Evolutionary conservation across 768 basidiomycete species (phyloP), one percentile per base, ranked within the genome.

Genomic region (Collybia mongolica): DNA sequence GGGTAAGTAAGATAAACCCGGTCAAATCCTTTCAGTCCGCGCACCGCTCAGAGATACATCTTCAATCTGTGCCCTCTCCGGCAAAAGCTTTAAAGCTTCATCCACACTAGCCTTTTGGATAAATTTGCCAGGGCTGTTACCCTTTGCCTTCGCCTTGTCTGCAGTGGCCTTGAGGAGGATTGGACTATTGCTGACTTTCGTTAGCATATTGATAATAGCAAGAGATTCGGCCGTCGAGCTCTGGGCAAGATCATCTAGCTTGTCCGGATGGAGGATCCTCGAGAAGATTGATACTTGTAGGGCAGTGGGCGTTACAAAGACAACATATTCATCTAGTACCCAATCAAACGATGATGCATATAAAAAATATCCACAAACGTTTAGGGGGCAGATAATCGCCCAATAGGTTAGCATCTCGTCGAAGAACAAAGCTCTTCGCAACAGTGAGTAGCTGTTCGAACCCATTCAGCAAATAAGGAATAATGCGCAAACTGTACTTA

Each of bases 101-200:
- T 71, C 66, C 8, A 90, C 67, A 2, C 77, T 77, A 9, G 72
- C 70, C 29, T 72, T 73, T 57, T 73, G 80, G 46, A 77, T 68
- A 14, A 63, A 57, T 20, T 59, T 60, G 15, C 70, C 68, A 8
- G 67, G 66, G 50, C 22, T 14, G 15, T 37, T 24, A 29, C 5
- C 6, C 19, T 76, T 76, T 20, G 62, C 67, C 57, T 73, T 81
- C 15, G 74, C 76, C 54, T 80, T 84, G 54, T 88, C 85, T 14
- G 80, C 81, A 4, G 86, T 84, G n/a, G 88, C 84, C 60, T 88
- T 91, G 39, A 94, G 72, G 24, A 98, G 71, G 28, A 92, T 83
- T 0, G 96, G 96, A 58, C 92, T 94, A 62, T 90, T 98, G 73
- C 90, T 93, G 54, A 98, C 80, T 75, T 98, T 97, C 11, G 86